Percentiles rank a stretch among this genome's conserved stretches.
phyloP scores from a whole-genome alignment of 2,329 filamentous ascomycete species.

The Lachnellula suecica region DNA sequence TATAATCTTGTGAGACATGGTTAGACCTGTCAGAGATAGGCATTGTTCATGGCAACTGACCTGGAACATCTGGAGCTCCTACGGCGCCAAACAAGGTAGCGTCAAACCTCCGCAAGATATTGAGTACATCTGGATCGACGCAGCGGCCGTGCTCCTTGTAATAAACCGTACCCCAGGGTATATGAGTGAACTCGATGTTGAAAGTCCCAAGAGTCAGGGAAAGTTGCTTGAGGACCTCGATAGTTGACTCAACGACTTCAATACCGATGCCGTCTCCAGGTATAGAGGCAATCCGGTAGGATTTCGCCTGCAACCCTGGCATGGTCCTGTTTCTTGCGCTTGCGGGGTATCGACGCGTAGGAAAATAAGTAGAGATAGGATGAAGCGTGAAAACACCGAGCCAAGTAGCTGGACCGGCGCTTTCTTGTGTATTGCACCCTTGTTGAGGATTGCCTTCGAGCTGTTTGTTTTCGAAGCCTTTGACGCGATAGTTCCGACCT shows the following conservation, averaged over 20 bases:
- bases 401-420: no score
- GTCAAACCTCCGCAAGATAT: constrained; percentile 51
- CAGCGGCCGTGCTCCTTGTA: constrained; percentile 49
- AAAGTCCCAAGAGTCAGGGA: constrained; percentile 53
- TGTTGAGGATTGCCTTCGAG: no score
- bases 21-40: no score
- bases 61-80: constrained; percentile 47
- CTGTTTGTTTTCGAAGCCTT: no score
- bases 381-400: no score
- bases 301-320: no score
- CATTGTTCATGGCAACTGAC: background rate
- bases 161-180: constrained; percentile 57
- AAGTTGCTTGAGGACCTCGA: constrained; percentile 59
- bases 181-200: constrained; percentile 56
- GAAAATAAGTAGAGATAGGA: no score
- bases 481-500: no score
- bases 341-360: no score
- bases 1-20: no score
- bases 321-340: no score
- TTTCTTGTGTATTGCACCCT: no score
- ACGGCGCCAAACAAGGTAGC: constrained; percentile 60
- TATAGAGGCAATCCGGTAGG: constrained; percentile 60
- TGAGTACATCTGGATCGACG: constrained; percentile 55
- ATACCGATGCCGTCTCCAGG: constrained; percentile 63
- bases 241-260: constrained; percentile 58